Conservation (phyloP, 2,329 filamentous ascomycete genomes). For the Colletotrichum lini region DNA sequence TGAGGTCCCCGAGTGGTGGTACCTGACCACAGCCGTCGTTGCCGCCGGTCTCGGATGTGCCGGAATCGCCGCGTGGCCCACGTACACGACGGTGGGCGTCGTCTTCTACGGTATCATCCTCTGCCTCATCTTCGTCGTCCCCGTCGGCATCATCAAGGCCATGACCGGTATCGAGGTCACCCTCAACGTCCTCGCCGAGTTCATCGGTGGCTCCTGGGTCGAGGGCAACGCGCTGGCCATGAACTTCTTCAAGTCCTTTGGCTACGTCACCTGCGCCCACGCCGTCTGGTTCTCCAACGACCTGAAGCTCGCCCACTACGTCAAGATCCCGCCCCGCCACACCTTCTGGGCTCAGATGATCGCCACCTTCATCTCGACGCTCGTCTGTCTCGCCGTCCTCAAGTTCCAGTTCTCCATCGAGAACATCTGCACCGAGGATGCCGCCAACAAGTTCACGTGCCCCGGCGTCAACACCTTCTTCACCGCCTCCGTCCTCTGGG, state of each 20-base stretch:
- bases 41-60: slow-evolving; percentile 63
- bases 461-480: slow-evolving; percentile 57
- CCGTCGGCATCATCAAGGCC: slow-evolving; percentile 66
- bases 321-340: slow-evolving; percentile 74
- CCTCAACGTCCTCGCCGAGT: slow-evolving; percentile 67
- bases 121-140: slow-evolving; percentile 65
- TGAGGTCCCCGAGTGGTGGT: slow-evolving; percentile 71
- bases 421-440: slow-evolving; percentile 54
- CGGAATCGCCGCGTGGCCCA: slow-evolving; percentile 64
- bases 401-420: slow-evolving; percentile 59
- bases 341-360: slow-evolving; percentile 73
- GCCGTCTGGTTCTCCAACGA: slow-evolving; percentile 48
- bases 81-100: slow-evolving; percentile 65
- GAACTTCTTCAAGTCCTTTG: slow-evolving; percentile 70
- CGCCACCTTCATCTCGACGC: slow-evolving; percentile 66
- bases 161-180: slow-evolving; percentile 68
- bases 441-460: slow-evolving; percentile 55
- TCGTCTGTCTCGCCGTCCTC: slow-evolving; percentile 65
- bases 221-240: slow-evolving; percentile 66
- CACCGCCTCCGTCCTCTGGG: slow-evolving; percentile 59
- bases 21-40: slow-evolving; percentile 57
- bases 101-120: slow-evolving; percentile 66
- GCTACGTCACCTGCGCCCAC: slow-evolving; percentile 50
- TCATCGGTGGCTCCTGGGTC: slow-evolving; percentile 66
- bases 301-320: slow-evolving; percentile 67